A percentile compares a stretch with the other conserved stretches of the same genome.
These are phyloP conservation scores for Neofusicoccum ribis DNA, from an alignment of 2,329 filamentous ascomycete genomes.

Conservation along the genomic window DNA sequence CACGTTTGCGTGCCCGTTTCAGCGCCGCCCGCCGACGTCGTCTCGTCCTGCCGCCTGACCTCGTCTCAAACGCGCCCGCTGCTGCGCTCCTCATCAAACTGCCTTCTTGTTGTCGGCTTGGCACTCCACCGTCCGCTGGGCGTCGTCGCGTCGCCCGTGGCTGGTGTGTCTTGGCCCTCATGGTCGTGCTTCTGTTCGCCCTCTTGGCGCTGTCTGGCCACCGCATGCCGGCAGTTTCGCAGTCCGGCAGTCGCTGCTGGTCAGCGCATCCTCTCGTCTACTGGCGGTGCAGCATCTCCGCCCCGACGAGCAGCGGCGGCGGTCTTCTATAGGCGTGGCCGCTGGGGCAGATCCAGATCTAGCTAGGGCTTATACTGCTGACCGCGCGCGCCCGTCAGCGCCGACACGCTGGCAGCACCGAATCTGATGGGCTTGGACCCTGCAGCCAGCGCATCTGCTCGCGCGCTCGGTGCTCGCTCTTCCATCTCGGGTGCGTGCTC, in stretches of 20 bases:
- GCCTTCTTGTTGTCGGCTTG: neutral
- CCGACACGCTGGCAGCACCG: neutral
- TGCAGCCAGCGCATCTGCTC: neutral
- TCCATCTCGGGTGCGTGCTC: neutral
- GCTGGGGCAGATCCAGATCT: neutral
- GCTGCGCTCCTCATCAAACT: neutral
- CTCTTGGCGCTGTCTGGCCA: neutral
- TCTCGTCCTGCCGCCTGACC: neutral
- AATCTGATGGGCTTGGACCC: constrained; percentile 6
- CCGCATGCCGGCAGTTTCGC: neutral
- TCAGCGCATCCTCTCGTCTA: no score
- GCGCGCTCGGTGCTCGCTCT: no score
- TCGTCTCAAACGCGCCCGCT: neutral
- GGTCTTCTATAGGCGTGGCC: neutral
- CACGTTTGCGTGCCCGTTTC: no score
- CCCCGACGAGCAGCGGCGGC: no score
- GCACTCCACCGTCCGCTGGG: neutral
- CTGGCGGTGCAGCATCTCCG: neutral
- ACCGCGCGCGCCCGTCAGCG: neutral
- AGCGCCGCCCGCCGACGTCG: neutral
- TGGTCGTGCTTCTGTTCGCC: neutral
- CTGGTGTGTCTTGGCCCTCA: neutral
- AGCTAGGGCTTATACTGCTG: constrained; percentile 11
- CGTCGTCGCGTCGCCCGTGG: constrained; percentile 4
- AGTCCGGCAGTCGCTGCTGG: neutral